Base-by-base conservation (phyloP, 2,329 filamentous ascomycete genomes). In the Nectriaceae sp. region DNA sequence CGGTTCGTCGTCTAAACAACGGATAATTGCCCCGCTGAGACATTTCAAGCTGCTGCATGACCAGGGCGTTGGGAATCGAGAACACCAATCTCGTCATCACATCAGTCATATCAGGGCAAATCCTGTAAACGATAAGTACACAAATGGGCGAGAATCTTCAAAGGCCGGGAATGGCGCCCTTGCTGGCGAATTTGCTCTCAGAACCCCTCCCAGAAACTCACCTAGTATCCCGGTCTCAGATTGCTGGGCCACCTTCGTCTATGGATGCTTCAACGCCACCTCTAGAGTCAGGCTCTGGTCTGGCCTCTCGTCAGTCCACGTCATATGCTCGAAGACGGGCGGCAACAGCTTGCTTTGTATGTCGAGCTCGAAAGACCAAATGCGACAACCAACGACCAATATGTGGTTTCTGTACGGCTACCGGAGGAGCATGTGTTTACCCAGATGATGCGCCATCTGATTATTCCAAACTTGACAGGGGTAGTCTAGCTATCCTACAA, bases 381-480 rank as follows among this genome's bases (percentile, higher is more conserved):
- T 37, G 33, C 33, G 16, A 37, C 33, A 18, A 18, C 33, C 10
- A 6, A 18, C 33, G 33, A 6, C 33, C 33, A 6, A 16, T 37
- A 16, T 37, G 33, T 16, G 33, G 16, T 16, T 11, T 37, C 33
- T 37, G 33, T 16, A 16, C 10, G 6, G 33, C 10, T 6, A 37
- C 16, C 10, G 33, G 33, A 11, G 10, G 10, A 6, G 33, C 10
- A 6, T 37, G 33, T 18, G 6, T 18, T 18, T 37, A 37, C 33
- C 47, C 52, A 2, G 57, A 59, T n/a, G 52, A 54, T 31, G 40
- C 42, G 5, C 31, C 46, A 2, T 44, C 50, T 3, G 52, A 57
- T 20, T 43, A 50, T n/a, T 57, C 56, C 5, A 54, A 54, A 21
- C 49, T 60, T 2, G 57, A 60, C 39, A 44, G 47, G 42, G 57